Conservation (phyloP, 495 filamentous ascomycete genomes). For the Pyrenopolyporus hunteri region DNA sequence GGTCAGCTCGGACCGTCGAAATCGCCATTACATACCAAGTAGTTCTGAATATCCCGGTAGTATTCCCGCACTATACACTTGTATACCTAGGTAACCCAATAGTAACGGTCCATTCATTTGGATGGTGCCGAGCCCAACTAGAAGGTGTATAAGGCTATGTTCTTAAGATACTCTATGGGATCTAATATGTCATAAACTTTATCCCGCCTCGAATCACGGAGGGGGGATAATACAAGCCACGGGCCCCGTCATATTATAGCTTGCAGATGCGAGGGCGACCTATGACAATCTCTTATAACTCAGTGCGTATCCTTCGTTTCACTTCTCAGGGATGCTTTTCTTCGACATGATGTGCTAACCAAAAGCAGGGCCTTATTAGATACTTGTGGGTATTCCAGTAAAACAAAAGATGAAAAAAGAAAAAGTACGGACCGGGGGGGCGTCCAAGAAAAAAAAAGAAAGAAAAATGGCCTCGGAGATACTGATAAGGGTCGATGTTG, state of each 20-base stretch:
- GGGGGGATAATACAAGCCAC: slow-evolving; percentile 27
- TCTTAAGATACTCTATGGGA: slow-evolving; percentile 38
- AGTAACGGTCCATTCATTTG: neutral
- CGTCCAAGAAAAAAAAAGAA: slow-evolving; percentile 19
- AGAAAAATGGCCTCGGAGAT: too few relatives aligned
- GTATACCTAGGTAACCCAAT: too few relatives aligned
- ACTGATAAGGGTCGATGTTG: slow-evolving; percentile 23
- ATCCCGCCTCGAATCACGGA: slow-evolving; percentile 5
- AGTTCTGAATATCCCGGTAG: too few relatives aligned
- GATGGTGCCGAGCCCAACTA: neutral
- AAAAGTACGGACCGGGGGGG: slow-evolving; percentile 24
- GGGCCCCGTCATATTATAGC: slow-evolving; percentile 29
- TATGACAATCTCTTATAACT: slow-evolving; percentile 35
- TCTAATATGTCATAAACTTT: slow-evolving; percentile 37
- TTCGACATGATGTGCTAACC: slow-evolving; percentile 23
- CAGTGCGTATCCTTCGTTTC: slow-evolving; percentile 12
- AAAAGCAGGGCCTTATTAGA: slow-evolving; percentile 23
- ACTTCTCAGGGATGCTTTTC: slow-evolving; percentile 16
- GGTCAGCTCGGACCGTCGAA: too few relatives aligned
- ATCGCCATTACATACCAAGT: too few relatives aligned
- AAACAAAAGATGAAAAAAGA: slow-evolving; percentile 11
- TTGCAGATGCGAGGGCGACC: slow-evolving; percentile 32
- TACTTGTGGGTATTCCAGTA: slow-evolving; percentile 33
- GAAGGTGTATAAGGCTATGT: slow-evolving; percentile 33
- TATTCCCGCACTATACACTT: too few relatives aligned